Percentiles rank a stretch among this genome's conserved stretches.
phyloP scores from a whole-genome alignment of 495 filamentous ascomycete genomes.

The Emericellopsis terricola region DNA sequence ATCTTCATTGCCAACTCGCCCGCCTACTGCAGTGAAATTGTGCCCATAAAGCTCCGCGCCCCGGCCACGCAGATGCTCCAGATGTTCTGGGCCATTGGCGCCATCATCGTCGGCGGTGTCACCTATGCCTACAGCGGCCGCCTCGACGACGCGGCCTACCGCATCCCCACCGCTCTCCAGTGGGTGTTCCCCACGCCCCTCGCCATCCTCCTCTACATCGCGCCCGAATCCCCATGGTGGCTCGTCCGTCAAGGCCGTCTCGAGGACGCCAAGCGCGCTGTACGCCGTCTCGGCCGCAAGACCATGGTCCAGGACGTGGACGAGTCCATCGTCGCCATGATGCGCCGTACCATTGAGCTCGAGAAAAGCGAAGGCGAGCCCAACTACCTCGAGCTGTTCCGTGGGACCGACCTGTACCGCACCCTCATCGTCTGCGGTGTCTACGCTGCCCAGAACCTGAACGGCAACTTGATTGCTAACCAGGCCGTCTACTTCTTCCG shows the following conservation, averaged over 20 bases:
- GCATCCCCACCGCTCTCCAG: constrained; percentile 27
- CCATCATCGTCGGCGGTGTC: constrained; percentile 25
- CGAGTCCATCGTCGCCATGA: constrained; percentile 23
- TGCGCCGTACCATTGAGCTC: constrained; percentile 10
- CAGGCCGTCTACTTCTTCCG: constrained; percentile 18
- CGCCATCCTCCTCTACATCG: constrained; percentile 19
- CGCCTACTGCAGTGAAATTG: constrained; percentile 26
- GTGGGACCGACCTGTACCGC: constrained; percentile 22
- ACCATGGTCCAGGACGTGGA: constrained; percentile 11
- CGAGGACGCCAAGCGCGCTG: constrained; percentile 18
- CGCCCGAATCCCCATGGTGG: constrained; percentile 33
- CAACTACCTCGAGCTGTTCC: constrained; percentile 21
- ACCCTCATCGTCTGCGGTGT: constrained; percentile 30
- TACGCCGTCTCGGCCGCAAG: constrained; percentile 18
- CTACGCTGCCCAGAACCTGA: constrained; percentile 19
- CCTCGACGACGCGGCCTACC: constrained; percentile 18
- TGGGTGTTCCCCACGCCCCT: constrained; percentile 28
- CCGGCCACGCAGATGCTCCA: constrained; percentile 12
- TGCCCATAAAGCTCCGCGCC: constrained; percentile 24
- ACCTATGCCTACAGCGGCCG: constrained; percentile 23
- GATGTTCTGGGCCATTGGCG: constrained; percentile 18
- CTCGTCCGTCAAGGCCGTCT: constrained; percentile 22
- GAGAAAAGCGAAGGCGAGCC: constrained; percentile 11
- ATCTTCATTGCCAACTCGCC: constrained; percentile 32
- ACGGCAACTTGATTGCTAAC: constrained; percentile 20